Conservation (phyloP, 495 filamentous ascomycete genomes). For the Corynascus novoguineensis region DNA sequence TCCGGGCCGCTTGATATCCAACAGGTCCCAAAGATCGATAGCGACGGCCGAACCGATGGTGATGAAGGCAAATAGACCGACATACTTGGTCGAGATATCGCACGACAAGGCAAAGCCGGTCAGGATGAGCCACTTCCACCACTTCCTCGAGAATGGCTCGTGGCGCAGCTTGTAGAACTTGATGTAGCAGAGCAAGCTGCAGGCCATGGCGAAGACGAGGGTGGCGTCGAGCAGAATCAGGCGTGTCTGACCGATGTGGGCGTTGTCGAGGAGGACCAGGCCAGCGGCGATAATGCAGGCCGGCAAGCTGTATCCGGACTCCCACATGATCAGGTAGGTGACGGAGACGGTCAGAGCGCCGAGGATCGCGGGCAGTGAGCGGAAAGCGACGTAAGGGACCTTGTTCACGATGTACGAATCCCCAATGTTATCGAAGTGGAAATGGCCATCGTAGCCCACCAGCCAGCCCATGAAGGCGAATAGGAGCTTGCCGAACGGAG, state of each 20-base stretch:
- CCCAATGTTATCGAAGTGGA: conserved; percentile 98
- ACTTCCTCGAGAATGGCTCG: conserved; percentile 83
- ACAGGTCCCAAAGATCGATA: conserved; percentile 91
- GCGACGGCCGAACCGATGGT: conserved; percentile 90
- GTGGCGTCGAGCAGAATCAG: conserved; percentile 94
- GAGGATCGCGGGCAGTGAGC: conserved; percentile 85
- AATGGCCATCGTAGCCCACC: conserved; percentile 90
- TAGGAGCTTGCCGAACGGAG: conserved; percentile 86
- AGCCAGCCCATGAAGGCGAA: conserved; percentile 96
- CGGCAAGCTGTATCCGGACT: conserved; percentile 93
- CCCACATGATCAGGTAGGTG: conserved; percentile 98
- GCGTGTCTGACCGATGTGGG: conserved; percentile 93
- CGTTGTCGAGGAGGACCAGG: conserved; percentile 93
- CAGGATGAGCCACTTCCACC: conserved; percentile 99
- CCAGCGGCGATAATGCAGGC: conserved; percentile 82
- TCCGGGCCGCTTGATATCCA: conserved; percentile 76
- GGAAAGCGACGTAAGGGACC: conserved; percentile 93
- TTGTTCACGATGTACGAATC: conserved; percentile 97
- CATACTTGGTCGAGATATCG: conserved; percentile 98
- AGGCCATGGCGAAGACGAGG: conserved; percentile 89
- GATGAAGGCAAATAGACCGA: conserved; percentile 93
- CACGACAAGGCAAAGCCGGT: conserved; percentile 92
- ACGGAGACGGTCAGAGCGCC: conserved; percentile 92
- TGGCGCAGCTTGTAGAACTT: conserved; percentile 97
- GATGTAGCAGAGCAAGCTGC: conserved; percentile 88